These are phyloP conservation scores for Yamadazyma sp. DNA, from an alignment of 805 yeast genomes.

Conservation along the genomic window DNA sequence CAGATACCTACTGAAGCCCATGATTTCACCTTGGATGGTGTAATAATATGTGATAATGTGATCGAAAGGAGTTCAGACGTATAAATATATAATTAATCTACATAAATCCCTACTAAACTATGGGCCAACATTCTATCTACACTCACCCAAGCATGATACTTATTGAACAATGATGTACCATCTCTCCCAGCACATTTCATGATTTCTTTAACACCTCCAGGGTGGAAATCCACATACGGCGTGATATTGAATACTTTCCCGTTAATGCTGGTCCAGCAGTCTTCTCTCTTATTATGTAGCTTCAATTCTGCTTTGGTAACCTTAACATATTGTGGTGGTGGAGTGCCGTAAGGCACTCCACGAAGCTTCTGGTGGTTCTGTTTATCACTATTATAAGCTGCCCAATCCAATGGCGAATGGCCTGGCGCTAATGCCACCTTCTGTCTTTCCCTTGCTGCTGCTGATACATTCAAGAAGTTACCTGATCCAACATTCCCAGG, in stretches of 20 bases:
- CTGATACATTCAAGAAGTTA: not conserved
- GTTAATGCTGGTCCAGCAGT: slow-evolving; percentile 82
- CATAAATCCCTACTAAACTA: slow-evolving; percentile 67
- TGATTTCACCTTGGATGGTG: slow-evolving; percentile 57
- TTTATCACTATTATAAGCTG: slow-evolving; percentile 44
- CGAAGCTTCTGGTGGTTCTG: slow-evolving; percentile 47
- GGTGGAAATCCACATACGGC: slow-evolving; percentile 80
- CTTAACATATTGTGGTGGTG: slow-evolving; percentile 48
- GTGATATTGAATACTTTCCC: slow-evolving; percentile 87
- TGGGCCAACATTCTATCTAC: slow-evolving; percentile 75
- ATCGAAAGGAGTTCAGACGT: not conserved
- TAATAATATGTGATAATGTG: slow-evolving; percentile 35
- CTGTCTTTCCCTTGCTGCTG: slow-evolving; percentile 10
- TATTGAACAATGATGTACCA: slow-evolving; percentile 71
- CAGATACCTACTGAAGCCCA: slow-evolving; percentile 58
- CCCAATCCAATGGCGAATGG: slow-evolving; percentile 88
- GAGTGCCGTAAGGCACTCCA: slow-evolving; percentile 49
- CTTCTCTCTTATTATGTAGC: slow-evolving; percentile 56
- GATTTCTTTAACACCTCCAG: slow-evolving; percentile 84
- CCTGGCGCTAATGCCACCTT: slow-evolving; percentile 75
- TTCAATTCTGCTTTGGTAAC: slow-evolving; percentile 57
- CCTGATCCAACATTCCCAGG: not conserved
- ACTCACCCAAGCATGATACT: slow-evolving; percentile 74
- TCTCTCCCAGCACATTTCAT: slow-evolving; percentile 81
- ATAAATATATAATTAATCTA: slow-evolving; percentile 7